These are phyloP conservation scores for Hortaea sp. DNA, from an alignment of 2,329 filamentous ascomycete genomes.

Conservation along the genomic window DNA sequence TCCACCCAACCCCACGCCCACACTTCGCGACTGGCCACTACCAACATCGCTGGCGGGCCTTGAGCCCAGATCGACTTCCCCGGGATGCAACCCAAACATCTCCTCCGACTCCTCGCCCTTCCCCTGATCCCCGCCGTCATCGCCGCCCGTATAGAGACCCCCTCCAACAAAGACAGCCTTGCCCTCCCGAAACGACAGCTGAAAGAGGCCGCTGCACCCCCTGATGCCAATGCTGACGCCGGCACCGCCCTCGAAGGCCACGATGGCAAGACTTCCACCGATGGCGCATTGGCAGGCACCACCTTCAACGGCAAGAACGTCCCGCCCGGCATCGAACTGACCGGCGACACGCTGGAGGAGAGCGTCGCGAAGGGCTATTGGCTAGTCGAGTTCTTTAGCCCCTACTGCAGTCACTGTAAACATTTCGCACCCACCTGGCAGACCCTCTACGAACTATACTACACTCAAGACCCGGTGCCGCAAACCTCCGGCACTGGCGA, in stretches of 20 bases:
- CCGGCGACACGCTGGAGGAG: slow-evolving; percentile 46
- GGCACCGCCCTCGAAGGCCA: slow-evolving; percentile 17
- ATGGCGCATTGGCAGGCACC: slow-evolving; percentile 30
- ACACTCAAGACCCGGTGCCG: slow-evolving; percentile 66
- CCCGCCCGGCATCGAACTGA: slow-evolving; percentile 54
- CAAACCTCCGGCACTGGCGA: slow-evolving; percentile 35
- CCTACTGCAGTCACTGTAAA: slow-evolving; percentile 59
- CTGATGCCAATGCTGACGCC: slow-evolving; percentile 3
- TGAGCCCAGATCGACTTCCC: slow-evolving; percentile 3
- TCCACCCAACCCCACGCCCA: too few species aligned
- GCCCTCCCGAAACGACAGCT: slow-evolving; percentile 2
- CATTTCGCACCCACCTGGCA: slow-evolving; percentile 77
- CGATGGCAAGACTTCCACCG: slow-evolving; percentile 28
- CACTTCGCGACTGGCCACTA: not conserved
- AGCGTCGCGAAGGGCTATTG: slow-evolving; percentile 57
- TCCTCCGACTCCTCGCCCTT: slow-evolving; percentile 20
- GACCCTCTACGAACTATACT: slow-evolving; percentile 90
- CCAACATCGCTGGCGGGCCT: not conserved
- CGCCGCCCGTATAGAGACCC: slow-evolving; percentile 10
- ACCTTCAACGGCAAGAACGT: slow-evolving; percentile 58
- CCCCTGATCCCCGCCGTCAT: slow-evolving; percentile 16
- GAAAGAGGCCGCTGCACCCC: too few species aligned
- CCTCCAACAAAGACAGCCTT: slow-evolving; percentile 2
- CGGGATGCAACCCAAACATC: slow-evolving; percentile 21
- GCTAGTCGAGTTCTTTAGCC: slow-evolving; percentile 46